phyloP scores from a whole-genome alignment of 768 basidiomycete species.

The Hygrophoropsis aurantiaca region DNA sequence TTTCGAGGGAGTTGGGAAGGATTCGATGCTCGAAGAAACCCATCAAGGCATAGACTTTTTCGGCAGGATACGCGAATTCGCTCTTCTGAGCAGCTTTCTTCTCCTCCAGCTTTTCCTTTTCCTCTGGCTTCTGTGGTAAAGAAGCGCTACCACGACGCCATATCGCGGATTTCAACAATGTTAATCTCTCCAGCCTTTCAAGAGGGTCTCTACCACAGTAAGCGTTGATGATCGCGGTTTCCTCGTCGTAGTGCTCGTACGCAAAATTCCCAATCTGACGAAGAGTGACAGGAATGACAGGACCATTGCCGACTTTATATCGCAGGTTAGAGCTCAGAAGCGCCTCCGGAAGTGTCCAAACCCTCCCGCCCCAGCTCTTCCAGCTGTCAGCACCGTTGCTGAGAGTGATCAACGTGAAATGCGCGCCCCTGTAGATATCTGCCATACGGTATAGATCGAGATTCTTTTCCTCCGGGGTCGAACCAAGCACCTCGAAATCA shows the following conservation, averaged over 20 bases:
- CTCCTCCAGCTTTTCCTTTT: not conserved
- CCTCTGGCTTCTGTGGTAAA: constrained; percentile 5
- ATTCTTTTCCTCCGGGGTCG: constrained; percentile 14
- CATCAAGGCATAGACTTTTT: constrained; percentile 20
- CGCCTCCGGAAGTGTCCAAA: constrained; percentile 16
- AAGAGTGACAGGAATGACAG: constrained; percentile 19
- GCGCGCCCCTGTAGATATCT: constrained; percentile 14
- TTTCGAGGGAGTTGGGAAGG: constrained; percentile 10
- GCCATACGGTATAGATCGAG: constrained; percentile 17
- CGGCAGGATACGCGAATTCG: constrained; percentile 12
- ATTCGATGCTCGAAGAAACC: constrained; percentile 22
- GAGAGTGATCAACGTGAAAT: constrained; percentile 12
- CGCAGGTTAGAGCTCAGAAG: constrained; percentile 9
- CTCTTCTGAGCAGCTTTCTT: not conserved
- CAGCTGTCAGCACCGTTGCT: constrained; percentile 4
- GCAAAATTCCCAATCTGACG: constrained; percentile 21
- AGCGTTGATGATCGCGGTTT: constrained; percentile 21
- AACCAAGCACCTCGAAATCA: constrained; percentile 16
- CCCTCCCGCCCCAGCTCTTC: constrained; percentile 17
- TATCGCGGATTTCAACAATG: constrained; percentile 15
- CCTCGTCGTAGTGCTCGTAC: constrained; percentile 11
- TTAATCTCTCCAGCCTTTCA: constrained; percentile 16
- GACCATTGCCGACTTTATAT: constrained; percentile 3
- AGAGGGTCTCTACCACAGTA: constrained; percentile 3
- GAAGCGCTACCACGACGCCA: constrained; percentile 16